Percentiles rank a stretch among this genome's conserved stretches.
phyloP scores from a whole-genome alignment of 345 rosid species.

The Trapa incisa region DNA sequence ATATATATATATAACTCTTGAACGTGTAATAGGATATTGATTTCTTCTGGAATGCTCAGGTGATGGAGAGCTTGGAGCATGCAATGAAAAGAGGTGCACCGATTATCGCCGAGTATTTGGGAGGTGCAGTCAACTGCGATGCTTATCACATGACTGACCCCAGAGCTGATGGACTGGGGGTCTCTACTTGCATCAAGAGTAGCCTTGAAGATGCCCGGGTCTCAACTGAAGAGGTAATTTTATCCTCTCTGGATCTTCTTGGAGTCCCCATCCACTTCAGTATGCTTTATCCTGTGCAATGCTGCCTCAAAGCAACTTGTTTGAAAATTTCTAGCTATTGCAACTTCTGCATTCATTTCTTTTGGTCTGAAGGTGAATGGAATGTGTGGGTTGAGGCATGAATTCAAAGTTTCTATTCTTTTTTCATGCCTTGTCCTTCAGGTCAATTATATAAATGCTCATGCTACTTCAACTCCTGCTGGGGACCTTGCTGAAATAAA shows the following conservation, averaged over 20 bases:
- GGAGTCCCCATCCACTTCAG: background rate
- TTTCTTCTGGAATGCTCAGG: slow-evolving; percentile 23
- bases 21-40: no score
- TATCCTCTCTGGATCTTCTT: background rate
- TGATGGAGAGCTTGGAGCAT: slow-evolving; percentile 99
- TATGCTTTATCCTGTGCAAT: no score
- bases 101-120: slow-evolving; percentile 90
- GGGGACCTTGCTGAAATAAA: slow-evolving; percentile 98
- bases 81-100: slow-evolving; percentile 94
- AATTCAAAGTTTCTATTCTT: no score
- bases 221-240: slow-evolving; percentile 78
- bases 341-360: background rate
- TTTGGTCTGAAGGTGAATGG: background rate
- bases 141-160: slow-evolving; percentile 99
- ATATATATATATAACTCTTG: no score
- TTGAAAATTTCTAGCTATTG: no score
- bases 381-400: no score
- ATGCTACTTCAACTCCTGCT: slow-evolving; percentile 94
- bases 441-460: slow-evolving; percentile 97
- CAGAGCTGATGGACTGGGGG: slow-evolving; percentile 98
- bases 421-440: slow-evolving; percentile 10
- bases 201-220: slow-evolving; percentile 98
- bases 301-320: no score
- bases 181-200: slow-evolving; percentile 87
- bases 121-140: slow-evolving; percentile 98